A percentile compares a stretch with the other conserved stretches of the same genome.
phyloP scores from a whole-genome alignment of 345 rosid genomes.

The Gossypium thurberi region DNA sequence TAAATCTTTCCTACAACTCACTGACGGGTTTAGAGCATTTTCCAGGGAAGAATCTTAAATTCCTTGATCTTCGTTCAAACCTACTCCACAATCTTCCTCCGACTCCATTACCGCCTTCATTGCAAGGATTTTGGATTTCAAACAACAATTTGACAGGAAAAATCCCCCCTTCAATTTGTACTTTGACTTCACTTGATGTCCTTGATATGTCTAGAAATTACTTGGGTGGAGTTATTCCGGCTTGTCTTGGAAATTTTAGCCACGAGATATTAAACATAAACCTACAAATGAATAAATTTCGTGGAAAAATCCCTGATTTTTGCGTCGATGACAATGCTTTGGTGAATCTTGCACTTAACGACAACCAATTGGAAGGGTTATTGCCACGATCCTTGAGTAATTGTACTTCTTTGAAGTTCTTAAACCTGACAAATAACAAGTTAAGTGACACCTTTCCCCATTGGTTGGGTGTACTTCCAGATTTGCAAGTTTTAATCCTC shows the following conservation, averaged over 20 bases:
- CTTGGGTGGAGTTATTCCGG: background rate
- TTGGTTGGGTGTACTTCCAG: conserved; percentile 17
- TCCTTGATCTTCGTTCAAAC: background rate
- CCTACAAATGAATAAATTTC: conserved; percentile 1
- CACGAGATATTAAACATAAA: background rate
- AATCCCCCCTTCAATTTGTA: conserved; percentile 9
- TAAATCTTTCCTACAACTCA: background rate
- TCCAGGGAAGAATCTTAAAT: background rate
- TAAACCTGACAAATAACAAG: conserved; percentile 12
- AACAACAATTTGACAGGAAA: conserved; percentile 16
- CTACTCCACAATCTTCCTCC: background rate
- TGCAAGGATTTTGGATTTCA: background rate
- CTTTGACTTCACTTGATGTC: background rate
- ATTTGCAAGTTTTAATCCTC: conserved; percentile 8
- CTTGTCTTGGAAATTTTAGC: background rate
- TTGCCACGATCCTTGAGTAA: conserved; percentile 12
- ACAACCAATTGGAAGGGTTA: conserved; percentile 7
- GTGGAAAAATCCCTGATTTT: background rate
- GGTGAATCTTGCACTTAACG: conserved; percentile 10
- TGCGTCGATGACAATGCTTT: background rate
- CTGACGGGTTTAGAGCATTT: background rate
- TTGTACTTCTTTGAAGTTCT: background rate
- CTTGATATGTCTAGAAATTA: conserved; percentile 11
- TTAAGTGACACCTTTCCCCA: background rate
- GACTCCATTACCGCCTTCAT: fast-evolving